Percentiles rank a stretch among this genome's conserved stretches.
Evolutionary conservation across 2,329 filamentous ascomycete genomes (phyloP).

Genomic region (Fusarium veterinarium): DNA sequence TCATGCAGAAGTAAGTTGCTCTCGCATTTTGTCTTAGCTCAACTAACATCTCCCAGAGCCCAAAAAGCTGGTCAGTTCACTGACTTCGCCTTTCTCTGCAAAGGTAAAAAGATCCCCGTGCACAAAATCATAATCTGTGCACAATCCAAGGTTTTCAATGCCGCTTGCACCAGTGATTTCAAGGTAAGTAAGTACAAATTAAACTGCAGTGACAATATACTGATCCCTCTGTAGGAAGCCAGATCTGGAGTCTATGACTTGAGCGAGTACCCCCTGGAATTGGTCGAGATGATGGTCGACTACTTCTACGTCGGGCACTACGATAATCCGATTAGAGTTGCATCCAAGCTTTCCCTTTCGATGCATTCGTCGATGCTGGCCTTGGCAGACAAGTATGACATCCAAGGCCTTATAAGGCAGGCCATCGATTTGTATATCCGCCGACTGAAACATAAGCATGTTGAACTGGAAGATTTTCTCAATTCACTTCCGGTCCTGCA

Average conservation of each 20-base stretch:
- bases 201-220: neutral
- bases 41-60: neutral
- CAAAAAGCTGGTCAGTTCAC: neutral
- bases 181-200: neutral
- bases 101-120: neutral
- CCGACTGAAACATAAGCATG: neutral
- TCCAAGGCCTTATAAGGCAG: neutral
- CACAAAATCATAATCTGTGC: neutral
- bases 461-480: neutral
- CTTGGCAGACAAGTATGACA: neutral
- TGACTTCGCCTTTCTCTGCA: neutral
- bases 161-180: neutral
- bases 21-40: neutral
- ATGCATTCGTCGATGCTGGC: neutral
- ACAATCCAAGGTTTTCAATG: neutral
- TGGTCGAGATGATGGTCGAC: neutral
- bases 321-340: accelerated
- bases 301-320: neutral
- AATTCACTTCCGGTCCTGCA: neutral
- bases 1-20: neutral
- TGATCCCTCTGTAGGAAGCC: neutral
- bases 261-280: neutral
- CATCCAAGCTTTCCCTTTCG: neutral
- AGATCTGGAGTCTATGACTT: neutral
- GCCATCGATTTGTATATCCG: neutral